phyloP scores from a whole-genome alignment of 805 yeast genomes.

The Hanseniaspora occidentalis region DNA sequence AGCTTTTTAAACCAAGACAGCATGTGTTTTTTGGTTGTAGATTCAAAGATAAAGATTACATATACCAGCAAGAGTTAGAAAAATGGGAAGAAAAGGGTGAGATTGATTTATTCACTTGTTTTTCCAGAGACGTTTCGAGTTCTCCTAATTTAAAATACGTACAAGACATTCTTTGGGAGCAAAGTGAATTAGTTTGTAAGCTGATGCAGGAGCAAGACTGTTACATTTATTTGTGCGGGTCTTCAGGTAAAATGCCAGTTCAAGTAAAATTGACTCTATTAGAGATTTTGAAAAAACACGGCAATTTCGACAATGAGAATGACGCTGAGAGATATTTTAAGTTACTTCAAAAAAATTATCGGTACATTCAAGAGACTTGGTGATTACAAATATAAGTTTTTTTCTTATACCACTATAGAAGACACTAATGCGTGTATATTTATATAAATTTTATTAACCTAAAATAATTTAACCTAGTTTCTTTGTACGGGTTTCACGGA shows the following conservation, averaged over 20 bases:
- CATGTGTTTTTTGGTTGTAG: constrained; percentile 70
- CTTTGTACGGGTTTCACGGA: constrained; percentile 30
- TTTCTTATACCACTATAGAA: too few relatives aligned
- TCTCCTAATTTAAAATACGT: constrained; percentile 49
- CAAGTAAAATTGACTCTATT: constrained; percentile 73
- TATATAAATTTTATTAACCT: too few relatives aligned
- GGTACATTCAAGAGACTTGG: constrained; percentile 89
- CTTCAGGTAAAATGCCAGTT: constrained; percentile 88
- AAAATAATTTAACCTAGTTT: too few relatives aligned
- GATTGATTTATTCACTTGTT: constrained; percentile 32
- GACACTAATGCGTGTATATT: too few relatives aligned
- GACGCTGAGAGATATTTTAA: constrained; percentile 39
- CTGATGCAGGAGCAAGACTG: constrained; percentile 45
- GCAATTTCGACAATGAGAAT: constrained; percentile 26
- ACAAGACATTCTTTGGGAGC: constrained; percentile 53
- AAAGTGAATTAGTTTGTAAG: constrained; percentile 37
- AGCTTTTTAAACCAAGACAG: constrained; percentile 18
- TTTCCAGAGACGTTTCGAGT: constrained; percentile 34
- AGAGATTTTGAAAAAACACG: constrained; percentile 41
- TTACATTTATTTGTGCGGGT: constrained; percentile 73
- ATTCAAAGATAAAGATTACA: constrained; percentile 47
- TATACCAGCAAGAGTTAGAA: constrained; percentile 48
- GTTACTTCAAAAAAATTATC: constrained; percentile 46
- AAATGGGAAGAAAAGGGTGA: constrained; percentile 21
- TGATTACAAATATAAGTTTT: constrained; percentile 20